Base-by-base conservation (phyloP, 192 early-diverging fungal species). In the Backusella circina region DNA sequence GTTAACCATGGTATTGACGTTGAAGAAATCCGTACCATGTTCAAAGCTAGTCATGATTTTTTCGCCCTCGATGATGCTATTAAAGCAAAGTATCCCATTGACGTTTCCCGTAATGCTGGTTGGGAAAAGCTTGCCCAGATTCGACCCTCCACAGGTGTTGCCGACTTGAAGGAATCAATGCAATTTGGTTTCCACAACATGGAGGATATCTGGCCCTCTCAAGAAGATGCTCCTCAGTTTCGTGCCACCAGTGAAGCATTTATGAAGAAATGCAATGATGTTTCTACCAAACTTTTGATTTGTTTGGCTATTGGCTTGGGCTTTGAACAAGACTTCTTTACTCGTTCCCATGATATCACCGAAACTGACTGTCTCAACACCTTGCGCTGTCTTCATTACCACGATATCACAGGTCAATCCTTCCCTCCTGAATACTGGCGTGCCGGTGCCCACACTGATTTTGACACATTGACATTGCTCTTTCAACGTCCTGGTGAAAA, bases 181-280 rank as follows among this genome's bases (percentile, higher is more conserved):
- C 77, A 79, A 35, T 10, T 79, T 37, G 73, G 67, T 16, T 79
- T 74, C 35, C 77, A 79, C 37, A 54, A 79, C 31, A 74, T 75
- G 44, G 35, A 47, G 10, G 77, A 75, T 32, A 41, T 69, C 16
- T 79, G 77, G 77, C 77, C 77, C 9, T 39, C 54, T 44, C 28
- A 79, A 21, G 36, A 79, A 44, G 77, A 79, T 50, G 67, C 51
- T 15, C 77, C 77, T 65, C 44, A 30, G 10, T 79, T 79, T 37
- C 73, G 74, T 18, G 44, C 16, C 6, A n/a, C 16, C 13, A 36
- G 57, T 16, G 8, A 70, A 16, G 36, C 18, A 4, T 79, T 79
- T 35, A 79, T 79, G 77, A 12, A 71, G 5, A 39, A 79, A 16
- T 79, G 77, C 21, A 74, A 79, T 30, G 35, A 74, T 31, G 77